phyloP scores from a whole-genome alignment of 345 rosid genomes.

The Acer campestre region DNA sequence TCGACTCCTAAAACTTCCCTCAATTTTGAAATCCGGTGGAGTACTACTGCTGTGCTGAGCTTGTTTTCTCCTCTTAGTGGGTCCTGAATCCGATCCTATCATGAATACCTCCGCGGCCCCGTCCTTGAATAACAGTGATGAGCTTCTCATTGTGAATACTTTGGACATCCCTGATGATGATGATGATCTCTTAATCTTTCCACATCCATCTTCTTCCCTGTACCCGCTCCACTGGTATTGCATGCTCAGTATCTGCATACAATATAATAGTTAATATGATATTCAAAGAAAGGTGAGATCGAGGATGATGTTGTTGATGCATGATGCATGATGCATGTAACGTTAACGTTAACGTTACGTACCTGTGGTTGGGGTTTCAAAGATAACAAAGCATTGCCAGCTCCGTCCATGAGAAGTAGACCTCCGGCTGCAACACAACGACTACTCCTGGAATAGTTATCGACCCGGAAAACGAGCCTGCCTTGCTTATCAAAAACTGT shows the following conservation, averaged over 20 bases:
- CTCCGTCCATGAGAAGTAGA: conserved; percentile 59
- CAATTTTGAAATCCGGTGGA: conserved; percentile 40
- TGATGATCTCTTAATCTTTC: neutral
- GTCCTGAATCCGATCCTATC: conserved; percentile 9
- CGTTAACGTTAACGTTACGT: neutral
- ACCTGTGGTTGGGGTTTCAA: conserved; percentile 42
- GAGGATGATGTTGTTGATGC: too few relatives aligned
- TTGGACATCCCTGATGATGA: conserved; percentile 10
- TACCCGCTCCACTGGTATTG: conserved; percentile 51
- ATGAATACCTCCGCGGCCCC: conserved; percentile 38
- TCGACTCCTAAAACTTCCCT: conserved; percentile 45
- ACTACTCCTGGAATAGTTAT: conserved; percentile 52
- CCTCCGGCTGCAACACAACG: conserved; percentile 8
- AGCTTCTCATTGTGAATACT: conserved; percentile 47
- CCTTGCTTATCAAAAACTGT: conserved; percentile 48
- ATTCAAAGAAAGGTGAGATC: too few relatives aligned
- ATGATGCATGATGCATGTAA: too few relatives aligned
- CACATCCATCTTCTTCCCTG: conserved; percentile 30
- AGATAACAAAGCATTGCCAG: conserved; percentile 45
- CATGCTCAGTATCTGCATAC: conserved; percentile 40
- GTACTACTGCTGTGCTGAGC: neutral
- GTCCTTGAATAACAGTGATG: conserved; percentile 24
- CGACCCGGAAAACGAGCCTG: conserved; percentile 45
- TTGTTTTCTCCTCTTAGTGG: neutral
- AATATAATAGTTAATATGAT: too few relatives aligned